Conservation (phyloP, 345 rosid genomes). For the Aurinia saxatilis region DNA sequence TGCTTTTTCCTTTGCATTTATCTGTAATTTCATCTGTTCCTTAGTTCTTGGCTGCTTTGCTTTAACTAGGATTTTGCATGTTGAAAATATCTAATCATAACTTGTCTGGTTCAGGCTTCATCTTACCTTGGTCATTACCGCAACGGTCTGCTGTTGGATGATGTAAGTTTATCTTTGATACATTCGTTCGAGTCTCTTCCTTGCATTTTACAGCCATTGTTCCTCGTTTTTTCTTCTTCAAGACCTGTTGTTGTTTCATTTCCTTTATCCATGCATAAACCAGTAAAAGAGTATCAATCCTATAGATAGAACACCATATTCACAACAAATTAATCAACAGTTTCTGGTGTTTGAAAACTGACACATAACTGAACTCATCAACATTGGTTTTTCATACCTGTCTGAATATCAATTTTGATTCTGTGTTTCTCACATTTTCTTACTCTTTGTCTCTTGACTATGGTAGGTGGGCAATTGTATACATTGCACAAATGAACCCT, state of each 20-base stretch:
- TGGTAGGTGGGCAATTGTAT: conserved; percentile 96
- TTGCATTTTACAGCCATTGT: neutral
- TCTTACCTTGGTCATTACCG: conserved; percentile 84
- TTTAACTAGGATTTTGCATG: neutral
- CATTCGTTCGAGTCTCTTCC: neutral
- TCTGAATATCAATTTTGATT: neutral
- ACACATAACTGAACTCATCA: neutral
- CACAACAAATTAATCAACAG: neutral
- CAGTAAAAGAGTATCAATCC: neutral
- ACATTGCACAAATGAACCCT: conserved; percentile 96
- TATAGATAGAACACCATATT: neutral
- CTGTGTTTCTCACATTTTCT: neutral
- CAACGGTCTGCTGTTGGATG: conserved; percentile 97
- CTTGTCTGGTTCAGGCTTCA: conserved; percentile 53
- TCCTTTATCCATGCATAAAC: neutral
- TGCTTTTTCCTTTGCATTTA: neutral
- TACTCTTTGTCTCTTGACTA: neutral
- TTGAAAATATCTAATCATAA: neutral
- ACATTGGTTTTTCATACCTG: neutral
- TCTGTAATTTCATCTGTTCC: neutral
- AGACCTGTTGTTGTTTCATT: neutral
- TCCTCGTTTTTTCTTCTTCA: neutral
- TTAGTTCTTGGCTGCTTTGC: neutral
- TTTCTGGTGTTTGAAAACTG: neutral
- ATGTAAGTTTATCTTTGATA: conserved; percentile 52